Percentiles rank a stretch among this genome's conserved stretches.
Evolutionary conservation across 2,329 filamentous ascomycete species (phyloP).

Genomic region (Diplodia scrobiculata): DNA sequence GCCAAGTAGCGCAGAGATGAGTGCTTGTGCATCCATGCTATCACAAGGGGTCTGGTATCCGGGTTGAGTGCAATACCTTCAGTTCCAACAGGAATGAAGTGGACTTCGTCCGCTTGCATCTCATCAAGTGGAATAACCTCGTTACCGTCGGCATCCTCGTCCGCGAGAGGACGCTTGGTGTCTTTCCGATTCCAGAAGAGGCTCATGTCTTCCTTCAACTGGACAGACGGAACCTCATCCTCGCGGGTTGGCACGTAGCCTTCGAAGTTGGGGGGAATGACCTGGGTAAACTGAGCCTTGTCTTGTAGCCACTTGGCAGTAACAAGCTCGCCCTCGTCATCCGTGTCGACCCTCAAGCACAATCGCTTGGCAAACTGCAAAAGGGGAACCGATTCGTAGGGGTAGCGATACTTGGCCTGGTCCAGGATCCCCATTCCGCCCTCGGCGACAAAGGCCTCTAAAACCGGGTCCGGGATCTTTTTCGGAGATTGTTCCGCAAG

Average conservation of each 20-base stretch:
- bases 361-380: constrained; percentile 70
- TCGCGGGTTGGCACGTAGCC: constrained; percentile 78
- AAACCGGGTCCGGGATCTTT: constrained; percentile 42
- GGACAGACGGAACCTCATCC: constrained; percentile 78
- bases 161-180: constrained; percentile 22
- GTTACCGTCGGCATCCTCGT: constrained; percentile 10
- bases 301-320: constrained; percentile 66
- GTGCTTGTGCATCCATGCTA: constrained; percentile 73
- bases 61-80: constrained; percentile 75
- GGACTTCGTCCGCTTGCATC: constrained; percentile 40
- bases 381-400: constrained; percentile 81
- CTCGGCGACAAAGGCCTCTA: constrained; percentile 60
- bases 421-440: constrained; percentile 59
- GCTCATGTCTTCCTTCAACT: constrained; percentile 64
- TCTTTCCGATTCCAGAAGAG: constrained; percentile 56
- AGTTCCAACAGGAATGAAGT: constrained; percentile 64
- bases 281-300: constrained; percentile 75
- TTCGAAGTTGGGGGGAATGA: constrained; percentile 70
- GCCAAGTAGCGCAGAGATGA: constrained; percentile 79
- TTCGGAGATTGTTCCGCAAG: constrained; percentile 36
- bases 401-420: constrained; percentile 75
- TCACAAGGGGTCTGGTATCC: constrained; percentile 67
- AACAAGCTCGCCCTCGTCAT: constrained; percentile 52
- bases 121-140: constrained; percentile 42
- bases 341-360: constrained; percentile 51